These are phyloP conservation scores for Penicillium sp. DNA, from an alignment of 2,329 filamentous ascomycete species.

Conservation along the genomic window DNA sequence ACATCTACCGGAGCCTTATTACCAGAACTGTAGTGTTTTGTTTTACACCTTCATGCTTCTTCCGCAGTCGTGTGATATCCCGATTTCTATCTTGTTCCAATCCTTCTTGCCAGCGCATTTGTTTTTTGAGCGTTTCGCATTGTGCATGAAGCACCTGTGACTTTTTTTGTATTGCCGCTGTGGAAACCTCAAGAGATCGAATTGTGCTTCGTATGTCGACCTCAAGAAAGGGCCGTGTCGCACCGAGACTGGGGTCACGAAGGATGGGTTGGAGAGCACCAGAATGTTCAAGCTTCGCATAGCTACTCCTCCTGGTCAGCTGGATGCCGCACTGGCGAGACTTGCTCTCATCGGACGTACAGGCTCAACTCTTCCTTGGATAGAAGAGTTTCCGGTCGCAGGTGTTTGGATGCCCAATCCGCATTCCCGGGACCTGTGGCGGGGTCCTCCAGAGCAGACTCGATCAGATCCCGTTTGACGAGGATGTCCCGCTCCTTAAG, in stretches of 20 bases:
- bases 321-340: neutral
- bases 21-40: conserved; percentile 37
- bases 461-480: conserved; percentile 29
- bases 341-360: conserved; percentile 23
- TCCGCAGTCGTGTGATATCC: conserved; percentile 31
- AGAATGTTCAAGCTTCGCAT: conserved; percentile 35
- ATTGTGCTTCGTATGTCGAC: conserved; percentile 40
- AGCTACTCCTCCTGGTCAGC: conserved; percentile 23
- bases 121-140: conserved; percentile 30
- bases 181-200: conserved; percentile 38
- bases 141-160: conserved; percentile 33
- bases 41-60: conserved; percentile 36
- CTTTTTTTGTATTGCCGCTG: conserved; percentile 35
- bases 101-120: conserved; percentile 24
- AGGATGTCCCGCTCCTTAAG: conserved; percentile 33
- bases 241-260: conserved; percentile 25
- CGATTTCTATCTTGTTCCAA: conserved; percentile 24
- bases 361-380: conserved; percentile 41
- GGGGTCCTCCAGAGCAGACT: conserved; percentile 27
- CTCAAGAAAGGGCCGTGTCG: conserved; percentile 41
- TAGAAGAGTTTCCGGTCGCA: conserved; percentile 36
- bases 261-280: conserved; percentile 31
- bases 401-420: conserved; percentile 35
- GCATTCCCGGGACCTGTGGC: conserved; percentile 16
- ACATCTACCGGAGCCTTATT: conserved; percentile 5